Conservation (phyloP, 208 protist species). For the Polymyxa betae region DNA sequence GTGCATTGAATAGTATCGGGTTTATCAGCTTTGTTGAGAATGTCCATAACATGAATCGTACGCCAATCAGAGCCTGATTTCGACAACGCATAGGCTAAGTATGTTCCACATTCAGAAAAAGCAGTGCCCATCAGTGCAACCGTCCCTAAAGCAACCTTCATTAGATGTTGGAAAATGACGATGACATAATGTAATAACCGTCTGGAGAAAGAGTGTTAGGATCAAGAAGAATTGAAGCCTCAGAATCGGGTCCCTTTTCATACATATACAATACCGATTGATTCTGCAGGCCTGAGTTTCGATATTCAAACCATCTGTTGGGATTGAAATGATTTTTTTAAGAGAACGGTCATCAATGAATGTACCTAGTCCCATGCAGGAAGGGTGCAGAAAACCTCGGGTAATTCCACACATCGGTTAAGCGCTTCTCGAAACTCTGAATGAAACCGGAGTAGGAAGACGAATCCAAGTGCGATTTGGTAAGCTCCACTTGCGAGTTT, state of each 20-base stretch:
- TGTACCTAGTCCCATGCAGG: slow-evolving; percentile 6
- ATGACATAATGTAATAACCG: neutral
- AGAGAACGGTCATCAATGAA: neutral
- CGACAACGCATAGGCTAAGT: slow-evolving; percentile 40
- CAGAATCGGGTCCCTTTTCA: neutral
- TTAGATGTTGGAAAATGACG: neutral
- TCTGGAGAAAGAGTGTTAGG: slow-evolving; percentile 34
- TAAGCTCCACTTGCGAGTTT: neutral
- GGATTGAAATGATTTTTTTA: neutral
- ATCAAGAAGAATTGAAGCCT: slow-evolving; percentile 47
- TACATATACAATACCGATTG: slow-evolving; percentile 59
- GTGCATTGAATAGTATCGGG: too few relatives aligned
- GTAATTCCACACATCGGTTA: slow-evolving; percentile 53
- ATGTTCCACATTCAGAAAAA: slow-evolving; percentile 31
- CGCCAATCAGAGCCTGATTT: slow-evolving; percentile 56
- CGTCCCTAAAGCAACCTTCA: slow-evolving; percentile 6
- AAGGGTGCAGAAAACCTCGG: neutral
- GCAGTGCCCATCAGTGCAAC: slow-evolving; percentile 20
- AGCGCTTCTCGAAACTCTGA: neutral
- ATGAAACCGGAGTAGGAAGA: neutral
- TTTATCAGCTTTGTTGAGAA: neutral
- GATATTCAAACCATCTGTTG: slow-evolving; percentile 50
- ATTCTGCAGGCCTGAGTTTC: slow-evolving; percentile 60
- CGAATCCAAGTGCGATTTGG: neutral
- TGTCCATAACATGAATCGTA: slow-evolving; percentile 49